Percentiles rank a stretch among this genome's conserved stretches.
These are phyloP conservation scores for Amanita exitialis DNA, from an alignment of 768 basidiomycete genomes.

Conservation along the genomic window DNA sequence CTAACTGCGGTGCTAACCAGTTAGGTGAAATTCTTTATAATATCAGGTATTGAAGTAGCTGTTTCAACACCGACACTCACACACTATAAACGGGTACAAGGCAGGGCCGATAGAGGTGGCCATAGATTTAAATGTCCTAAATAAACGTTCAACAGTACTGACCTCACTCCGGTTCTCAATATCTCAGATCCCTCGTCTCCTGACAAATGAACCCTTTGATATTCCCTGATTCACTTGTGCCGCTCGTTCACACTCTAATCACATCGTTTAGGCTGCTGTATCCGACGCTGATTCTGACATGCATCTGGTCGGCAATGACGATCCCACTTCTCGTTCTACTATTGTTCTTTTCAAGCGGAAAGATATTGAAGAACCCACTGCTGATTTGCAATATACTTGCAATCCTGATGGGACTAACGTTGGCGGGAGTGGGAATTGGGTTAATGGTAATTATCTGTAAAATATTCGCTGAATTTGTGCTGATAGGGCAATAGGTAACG, in stretches of 20 bases:
- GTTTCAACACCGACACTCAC: no score
- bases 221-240: no score
- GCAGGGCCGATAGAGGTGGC: no score
- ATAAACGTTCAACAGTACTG: no score
- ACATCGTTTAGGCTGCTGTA: slow-evolving; percentile 1
- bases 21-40: no score
- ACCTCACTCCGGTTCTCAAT: no score
- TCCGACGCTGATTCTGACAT: slow-evolving; percentile 1
- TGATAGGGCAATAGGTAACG: not conserved
- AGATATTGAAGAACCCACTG: slow-evolving; percentile 10
- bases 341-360: slow-evolving; percentile 13
- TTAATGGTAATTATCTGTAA: slow-evolving; percentile 7
- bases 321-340: slow-evolving; percentile 12
- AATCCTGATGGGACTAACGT: slow-evolving; percentile 12
- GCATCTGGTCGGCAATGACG: slow-evolving; percentile 6
- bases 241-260: not conserved
- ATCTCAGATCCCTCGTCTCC: no score
- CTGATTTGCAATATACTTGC: slow-evolving; percentile 14
- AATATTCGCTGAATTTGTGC: not conserved
- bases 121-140: no score
- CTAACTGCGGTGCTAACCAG: no score
- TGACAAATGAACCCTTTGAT: no score
- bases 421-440: not conserved
- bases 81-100: no score
- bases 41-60: no score